These are phyloP conservation scores for Pythium guiyangense DNA, from an alignment of 352 stramenopile species.

Conservation along the genomic window DNA sequence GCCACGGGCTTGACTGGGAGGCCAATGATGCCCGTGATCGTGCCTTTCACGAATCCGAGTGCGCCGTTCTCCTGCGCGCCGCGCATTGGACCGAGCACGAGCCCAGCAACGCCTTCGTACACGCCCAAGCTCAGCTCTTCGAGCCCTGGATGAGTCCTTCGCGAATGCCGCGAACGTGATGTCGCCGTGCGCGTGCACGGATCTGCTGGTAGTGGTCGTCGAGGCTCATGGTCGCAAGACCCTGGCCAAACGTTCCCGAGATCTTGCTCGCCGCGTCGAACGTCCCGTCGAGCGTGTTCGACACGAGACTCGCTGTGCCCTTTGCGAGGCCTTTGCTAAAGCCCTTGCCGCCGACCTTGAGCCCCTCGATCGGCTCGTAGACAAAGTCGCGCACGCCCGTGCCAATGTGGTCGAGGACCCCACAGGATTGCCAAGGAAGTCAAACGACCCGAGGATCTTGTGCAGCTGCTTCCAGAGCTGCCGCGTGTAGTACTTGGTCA, in stretches of 20 bases:
- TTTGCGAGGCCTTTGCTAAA: slow-evolving; percentile 88
- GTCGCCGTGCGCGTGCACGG: slow-evolving; percentile 69
- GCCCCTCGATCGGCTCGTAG: slow-evolving; percentile 93
- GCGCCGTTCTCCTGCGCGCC: slow-evolving; percentile 74
- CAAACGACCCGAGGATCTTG: slow-evolving; percentile 86
- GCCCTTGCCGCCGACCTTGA: slow-evolving; percentile 84
- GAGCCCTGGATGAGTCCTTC: slow-evolving; percentile 84
- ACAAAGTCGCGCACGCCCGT: slow-evolving; percentile 95
- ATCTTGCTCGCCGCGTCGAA: slow-evolving; percentile 88
- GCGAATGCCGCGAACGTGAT: slow-evolving; percentile 70
- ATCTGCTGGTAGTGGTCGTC: slow-evolving; percentile 88
- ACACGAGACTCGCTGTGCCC: slow-evolving; percentile 81
- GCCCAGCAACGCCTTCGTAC: slow-evolving; percentile 81
- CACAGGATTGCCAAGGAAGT: slow-evolving; percentile 86
- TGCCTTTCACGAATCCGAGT: slow-evolving; percentile 81
- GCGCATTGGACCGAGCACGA: slow-evolving; percentile 80
- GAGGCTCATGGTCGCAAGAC: slow-evolving; percentile 79
- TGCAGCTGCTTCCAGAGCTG: slow-evolving; percentile 88
- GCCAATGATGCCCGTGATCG: slow-evolving; percentile 84
- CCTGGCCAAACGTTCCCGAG: slow-evolving; percentile 84
- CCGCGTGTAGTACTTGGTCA: slow-evolving; percentile 89
- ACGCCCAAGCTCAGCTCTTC: slow-evolving; percentile 78
- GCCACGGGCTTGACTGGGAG: slow-evolving; percentile 84
- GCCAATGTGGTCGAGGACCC: slow-evolving; percentile 92
- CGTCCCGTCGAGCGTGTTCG: slow-evolving; percentile 84